These are phyloP conservation scores for Globisporangium carolinianum DNA, from an alignment of 352 stramenopile genomes.

Conservation along the genomic window DNA sequence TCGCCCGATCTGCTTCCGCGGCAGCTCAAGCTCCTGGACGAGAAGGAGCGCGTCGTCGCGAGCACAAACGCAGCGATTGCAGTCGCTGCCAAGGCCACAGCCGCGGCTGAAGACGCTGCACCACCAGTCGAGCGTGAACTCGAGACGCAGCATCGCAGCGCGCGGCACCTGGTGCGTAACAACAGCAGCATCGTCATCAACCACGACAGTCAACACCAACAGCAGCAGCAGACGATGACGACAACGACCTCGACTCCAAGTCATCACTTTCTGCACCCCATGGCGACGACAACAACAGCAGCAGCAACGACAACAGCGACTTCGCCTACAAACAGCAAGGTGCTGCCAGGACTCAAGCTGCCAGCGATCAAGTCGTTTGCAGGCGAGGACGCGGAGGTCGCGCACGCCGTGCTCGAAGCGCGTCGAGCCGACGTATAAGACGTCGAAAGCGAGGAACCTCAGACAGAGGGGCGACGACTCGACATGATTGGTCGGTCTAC, in stretches of 20 bases:
- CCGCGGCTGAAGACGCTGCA: background rate
- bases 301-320: background rate
- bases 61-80: background rate
- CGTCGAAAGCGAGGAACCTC: background rate
- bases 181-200: background rate
- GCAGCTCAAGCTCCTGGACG: constrained; percentile 49
- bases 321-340: background rate
- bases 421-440: background rate
- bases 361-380: constrained; percentile 3
- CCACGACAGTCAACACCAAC: background rate
- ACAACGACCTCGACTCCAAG: background rate
- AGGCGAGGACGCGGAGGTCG: background rate
- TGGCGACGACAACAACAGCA: background rate
- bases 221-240: background rate
- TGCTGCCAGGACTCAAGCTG: background rate
- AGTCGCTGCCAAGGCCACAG: background rate
- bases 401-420: background rate
- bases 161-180: no score
- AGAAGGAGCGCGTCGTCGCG: constrained; percentile 7
- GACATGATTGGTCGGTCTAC: background rate
- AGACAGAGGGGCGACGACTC: background rate
- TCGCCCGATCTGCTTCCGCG: constrained; percentile 58
- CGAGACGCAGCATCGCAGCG: no score
- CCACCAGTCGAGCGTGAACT: no score
- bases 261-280: background rate